Base-by-base conservation (phyloP, 257 asterid species). In the Ehretia macrophylla region DNA sequence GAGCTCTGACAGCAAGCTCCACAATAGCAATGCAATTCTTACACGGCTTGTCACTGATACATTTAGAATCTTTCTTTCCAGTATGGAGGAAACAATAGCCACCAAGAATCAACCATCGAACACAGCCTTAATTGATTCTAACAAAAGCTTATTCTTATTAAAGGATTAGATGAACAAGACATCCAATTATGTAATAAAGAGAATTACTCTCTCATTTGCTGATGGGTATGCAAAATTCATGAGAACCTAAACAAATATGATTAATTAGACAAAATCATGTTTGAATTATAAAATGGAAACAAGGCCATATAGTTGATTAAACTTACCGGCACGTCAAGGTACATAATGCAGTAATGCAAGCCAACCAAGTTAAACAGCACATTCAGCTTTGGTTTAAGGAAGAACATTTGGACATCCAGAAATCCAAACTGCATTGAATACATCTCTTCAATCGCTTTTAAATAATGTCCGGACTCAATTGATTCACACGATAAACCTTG, bases 291-390 rank as follows among this genome's bases (percentile, higher is more conserved):
- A 22, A 18, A 35, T n/a, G 32, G 10, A 65, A 39, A 59, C 51
- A 19, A 14, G 39, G 11, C 27, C 23, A 54, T 27, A 54, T 17
- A 10, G 37, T 52, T 52, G 9, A 39, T 44, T 44, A 45, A 21
- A 19, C 64, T 72, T 79, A 87, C 97, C 76, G 85, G 81, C 22
- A 85, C 62, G 37, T 65, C 77, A 54, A 85, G 95, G 76, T 78
- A 71, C 9, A 40, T 14, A 66, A 85, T 64, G 92, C 95, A 90
- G 74, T 87, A 87, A 72, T 90, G 94, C 80, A 90, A 58, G 72
- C 89, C 95, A 42, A 79, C 75, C 88, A 83, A 83, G 81, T 90
- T 90, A 22, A 83, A 73, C 65, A 90, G 70, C 69, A 87, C 94
- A 39, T 64, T 71, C 63, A 78, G 71, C 45, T 80, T 52, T 5